These are phyloP conservation scores for Clarireedia monteithiana DNA, from an alignment of 2,329 filamentous ascomycete genomes.

Conservation along the genomic window DNA sequence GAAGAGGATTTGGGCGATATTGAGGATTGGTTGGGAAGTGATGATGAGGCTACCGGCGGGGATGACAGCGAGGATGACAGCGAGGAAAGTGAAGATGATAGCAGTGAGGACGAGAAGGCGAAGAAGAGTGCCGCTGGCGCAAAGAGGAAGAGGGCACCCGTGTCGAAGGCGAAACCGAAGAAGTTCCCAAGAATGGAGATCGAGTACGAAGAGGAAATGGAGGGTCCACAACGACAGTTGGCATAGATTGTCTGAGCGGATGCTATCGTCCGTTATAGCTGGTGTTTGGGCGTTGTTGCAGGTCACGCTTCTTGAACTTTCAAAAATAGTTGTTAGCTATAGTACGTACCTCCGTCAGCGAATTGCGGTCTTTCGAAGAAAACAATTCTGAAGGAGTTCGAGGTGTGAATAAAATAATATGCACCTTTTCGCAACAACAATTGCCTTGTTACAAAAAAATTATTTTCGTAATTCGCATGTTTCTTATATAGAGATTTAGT, in stretches of 20 bases:
- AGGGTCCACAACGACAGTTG: conserved; percentile 12
- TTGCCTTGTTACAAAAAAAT: no score
- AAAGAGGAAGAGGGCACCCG: conserved; percentile 35
- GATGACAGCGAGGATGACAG: conserved; percentile 47
- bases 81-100: conserved; percentile 35
- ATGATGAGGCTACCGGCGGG: conserved; percentile 36
- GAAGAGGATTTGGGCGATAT: conserved; percentile 74
- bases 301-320: background rate
- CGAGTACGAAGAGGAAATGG: conserved; percentile 66
- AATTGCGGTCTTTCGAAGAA: background rate
- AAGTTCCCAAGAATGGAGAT: conserved; percentile 48
- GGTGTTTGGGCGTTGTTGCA: conserved; percentile 12
- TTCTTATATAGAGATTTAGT: background rate
- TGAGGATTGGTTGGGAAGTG: conserved; percentile 86
- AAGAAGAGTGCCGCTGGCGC: conserved; percentile 49
- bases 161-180: conserved; percentile 37
- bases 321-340: conserved; percentile 2
- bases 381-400: background rate
- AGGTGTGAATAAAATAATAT: no score
- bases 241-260: conserved; percentile 12
- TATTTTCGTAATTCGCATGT: no score
- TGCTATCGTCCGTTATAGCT: conserved; percentile 6
- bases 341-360: background rate
- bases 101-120: conserved; percentile 41
- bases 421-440: no score